Evolutionary conservation across 2,329 filamentous ascomycete genomes (phyloP).

Genomic region (Calonectria hongkongensis): DNA sequence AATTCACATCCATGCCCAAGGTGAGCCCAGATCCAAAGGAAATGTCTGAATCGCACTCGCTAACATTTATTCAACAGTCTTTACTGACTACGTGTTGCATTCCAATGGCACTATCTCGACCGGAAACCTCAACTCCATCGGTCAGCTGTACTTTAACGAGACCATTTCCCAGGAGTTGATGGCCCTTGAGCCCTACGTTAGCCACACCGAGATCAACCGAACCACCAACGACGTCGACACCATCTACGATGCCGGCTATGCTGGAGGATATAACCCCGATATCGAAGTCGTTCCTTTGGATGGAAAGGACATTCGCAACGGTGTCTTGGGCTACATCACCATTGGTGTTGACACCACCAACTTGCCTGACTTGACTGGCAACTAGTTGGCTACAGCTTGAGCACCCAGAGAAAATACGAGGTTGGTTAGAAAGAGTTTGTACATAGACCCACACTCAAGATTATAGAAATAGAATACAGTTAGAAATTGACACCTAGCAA

Average conservation of each 20-base stretch:
- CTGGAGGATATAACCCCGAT: conserved; percentile 3
- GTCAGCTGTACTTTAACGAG: conserved; percentile 34
- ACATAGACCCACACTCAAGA: background rate
- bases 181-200: conserved; percentile 27
- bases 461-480: background rate
- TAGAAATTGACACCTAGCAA: background rate
- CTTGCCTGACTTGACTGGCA: background rate
- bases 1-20: conserved; percentile 33
- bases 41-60: accelerated
- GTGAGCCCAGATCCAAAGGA: background rate
- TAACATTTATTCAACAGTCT: conserved; percentile 10
- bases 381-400: background rate
- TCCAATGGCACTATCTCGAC: conserved; percentile 33
- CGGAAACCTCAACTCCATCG: conserved; percentile 32
- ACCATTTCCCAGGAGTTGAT: conserved; percentile 12
- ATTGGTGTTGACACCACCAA: conserved; percentile 15
- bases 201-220: conserved; percentile 13
- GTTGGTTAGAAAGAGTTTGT: background rate
- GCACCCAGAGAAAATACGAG: no score
- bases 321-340: conserved; percentile 11
- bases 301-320: conserved; percentile 4
- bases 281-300: conserved; percentile 2
- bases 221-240: conserved; percentile 14
- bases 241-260: background rate
- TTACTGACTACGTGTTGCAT: conserved; percentile 30